Percentiles rank a stretch among this genome's conserved stretches.
These are phyloP conservation scores for Yamadazyma blattariae DNA, from an alignment of 1,139 yeast genomes.

Conservation along the genomic window DNA sequence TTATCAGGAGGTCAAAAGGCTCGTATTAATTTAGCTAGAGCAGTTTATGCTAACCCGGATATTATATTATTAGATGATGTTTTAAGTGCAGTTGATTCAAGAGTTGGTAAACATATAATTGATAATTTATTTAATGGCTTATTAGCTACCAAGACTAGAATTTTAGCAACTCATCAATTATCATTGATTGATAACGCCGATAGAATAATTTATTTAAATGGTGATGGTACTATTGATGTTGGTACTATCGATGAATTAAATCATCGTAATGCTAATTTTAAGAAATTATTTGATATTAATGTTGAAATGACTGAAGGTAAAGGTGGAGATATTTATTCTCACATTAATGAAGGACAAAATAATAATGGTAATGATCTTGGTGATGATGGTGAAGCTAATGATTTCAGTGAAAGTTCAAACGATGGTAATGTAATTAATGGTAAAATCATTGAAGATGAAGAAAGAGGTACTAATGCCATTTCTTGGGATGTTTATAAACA, in stretches of 20 bases:
- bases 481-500: constrained; percentile 34
- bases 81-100: constrained; percentile 41
- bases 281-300: constrained; percentile 25
- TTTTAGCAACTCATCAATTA: constrained; percentile 40
- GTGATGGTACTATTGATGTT: constrained; percentile 32
- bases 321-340: constrained; percentile 19
- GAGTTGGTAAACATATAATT: constrained; percentile 39
- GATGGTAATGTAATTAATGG: constrained; percentile 16
- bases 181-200: constrained; percentile 32
- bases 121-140: constrained; percentile 30
- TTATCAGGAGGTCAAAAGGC: constrained; percentile 46
- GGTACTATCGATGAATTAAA: constrained; percentile 30
- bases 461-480: constrained; percentile 38
- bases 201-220: constrained; percentile 29
- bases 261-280: constrained; percentile 22
- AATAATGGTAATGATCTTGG: neutral
- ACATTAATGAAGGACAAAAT: constrained; percentile 6
- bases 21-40: constrained; percentile 41
- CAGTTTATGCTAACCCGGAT: constrained; percentile 34
- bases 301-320: constrained; percentile 20
- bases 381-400: neutral
- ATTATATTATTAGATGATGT: constrained; percentile 40
- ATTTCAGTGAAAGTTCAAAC: constrained; percentile 1
- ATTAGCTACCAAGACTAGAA: constrained; percentile 26
- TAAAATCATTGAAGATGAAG: constrained; percentile 36